These are phyloP conservation scores for Xylaria sp. DNA, from an alignment of 2,329 filamentous ascomycete genomes.

Conservation along the genomic window DNA sequence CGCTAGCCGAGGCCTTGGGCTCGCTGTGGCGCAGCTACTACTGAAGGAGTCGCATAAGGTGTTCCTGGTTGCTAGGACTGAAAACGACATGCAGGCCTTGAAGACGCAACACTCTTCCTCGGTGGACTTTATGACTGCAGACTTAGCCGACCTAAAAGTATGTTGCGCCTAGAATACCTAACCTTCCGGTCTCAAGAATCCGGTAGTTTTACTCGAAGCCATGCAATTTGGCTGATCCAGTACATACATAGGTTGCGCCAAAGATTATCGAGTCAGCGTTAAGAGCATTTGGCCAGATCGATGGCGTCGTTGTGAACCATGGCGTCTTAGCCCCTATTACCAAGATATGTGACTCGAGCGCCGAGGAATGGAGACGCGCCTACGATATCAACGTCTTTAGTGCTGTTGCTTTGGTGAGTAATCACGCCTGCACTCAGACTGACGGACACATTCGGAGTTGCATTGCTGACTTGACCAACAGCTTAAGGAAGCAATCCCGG, in stretches of 20 bases:
- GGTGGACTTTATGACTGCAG: conserved; percentile 59
- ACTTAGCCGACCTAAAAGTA: conserved; percentile 58
- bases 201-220: neutral
- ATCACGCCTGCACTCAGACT: neutral
- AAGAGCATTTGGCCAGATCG: conserved; percentile 70
- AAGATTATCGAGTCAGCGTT: conserved; percentile 68
- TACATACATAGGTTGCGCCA: conserved; percentile 50
- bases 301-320: conserved; percentile 88
- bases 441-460: neutral
- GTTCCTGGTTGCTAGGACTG: conserved; percentile 60
- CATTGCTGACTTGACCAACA: conserved; percentile 43
- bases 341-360: conserved; percentile 66
- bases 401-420: conserved; percentile 71
- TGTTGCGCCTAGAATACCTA: conserved; percentile 9
- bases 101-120: conserved; percentile 55
- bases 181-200: neutral
- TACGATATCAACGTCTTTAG: conserved; percentile 92
- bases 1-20: conserved; percentile 65
- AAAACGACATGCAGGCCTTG: conserved; percentile 51
- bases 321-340: conserved; percentile 77
- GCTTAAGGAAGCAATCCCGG: conserved; percentile 71
- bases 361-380: conserved; percentile 72
- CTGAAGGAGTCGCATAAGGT: conserved; percentile 59
- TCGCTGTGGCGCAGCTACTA: conserved; percentile 56
- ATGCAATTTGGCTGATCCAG: conserved; percentile 7